Conservation (phyloP, 768 basidiomycete genomes). For the Phaeotremella fagi region DNA sequence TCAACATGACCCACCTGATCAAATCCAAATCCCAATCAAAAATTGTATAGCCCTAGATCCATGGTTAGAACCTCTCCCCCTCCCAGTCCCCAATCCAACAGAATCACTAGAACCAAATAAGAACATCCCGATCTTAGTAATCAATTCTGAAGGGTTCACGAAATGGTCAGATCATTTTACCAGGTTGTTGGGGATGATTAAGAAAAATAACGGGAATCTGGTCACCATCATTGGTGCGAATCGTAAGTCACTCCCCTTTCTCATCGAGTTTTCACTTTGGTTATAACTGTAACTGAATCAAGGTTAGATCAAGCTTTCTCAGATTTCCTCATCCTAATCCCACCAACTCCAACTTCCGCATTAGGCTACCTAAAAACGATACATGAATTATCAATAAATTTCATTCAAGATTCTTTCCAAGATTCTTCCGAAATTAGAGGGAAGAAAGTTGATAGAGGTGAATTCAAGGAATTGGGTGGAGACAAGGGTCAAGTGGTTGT, state of each 20-base stretch:
- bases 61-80: slow-evolving; percentile 72
- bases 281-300: not conserved
- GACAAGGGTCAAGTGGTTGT: slow-evolving; percentile 35
- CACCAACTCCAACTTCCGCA: slow-evolving; percentile 13
- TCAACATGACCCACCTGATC: not conserved
- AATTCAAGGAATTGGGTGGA: slow-evolving; percentile 22
- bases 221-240: slow-evolving; percentile 31
- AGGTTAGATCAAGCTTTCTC: slow-evolving; percentile 43
- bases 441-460: slow-evolving; percentile 27
- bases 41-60: slow-evolving; percentile 69
- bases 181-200: slow-evolving; percentile 56
- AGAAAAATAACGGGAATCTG: slow-evolving; percentile 33
- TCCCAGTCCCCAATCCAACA: slow-evolving; percentile 49
- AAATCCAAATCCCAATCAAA: slow-evolving; percentile 55
- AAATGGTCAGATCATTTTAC: slow-evolving; percentile 72
- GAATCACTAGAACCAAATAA: slow-evolving; percentile 19
- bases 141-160: slow-evolving; percentile 74
- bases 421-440: slow-evolving; percentile 15
- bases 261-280: not conserved
- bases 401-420: slow-evolving; percentile 23
- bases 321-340: slow-evolving; percentile 41
- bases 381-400: slow-evolving; percentile 30
- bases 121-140: slow-evolving; percentile 56
- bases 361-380: slow-evolving; percentile 22
- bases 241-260: slow-evolving; percentile 35